phyloP scores from a whole-genome alignment of 2,329 filamentous ascomycete species.

The Phaeosphaeriaceae sp. region DNA sequence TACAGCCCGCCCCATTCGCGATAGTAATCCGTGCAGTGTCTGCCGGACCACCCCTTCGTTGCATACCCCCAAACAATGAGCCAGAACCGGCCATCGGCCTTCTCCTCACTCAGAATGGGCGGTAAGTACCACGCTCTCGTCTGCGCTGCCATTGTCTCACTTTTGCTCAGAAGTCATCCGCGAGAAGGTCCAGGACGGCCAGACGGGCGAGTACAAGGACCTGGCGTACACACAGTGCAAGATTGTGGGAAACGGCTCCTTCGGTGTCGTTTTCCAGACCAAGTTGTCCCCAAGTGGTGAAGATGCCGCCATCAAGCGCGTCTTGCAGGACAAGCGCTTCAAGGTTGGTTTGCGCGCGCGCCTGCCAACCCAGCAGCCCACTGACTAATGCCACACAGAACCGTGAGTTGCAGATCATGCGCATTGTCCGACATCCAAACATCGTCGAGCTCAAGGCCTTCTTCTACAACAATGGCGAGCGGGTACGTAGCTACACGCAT shows the following conservation, averaged over 20 bases:
- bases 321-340: constrained; percentile 98
- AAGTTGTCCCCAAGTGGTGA: constrained; percentile 98
- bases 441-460: constrained; percentile 99
- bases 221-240: constrained; percentile 99
- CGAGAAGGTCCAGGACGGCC: constrained; percentile 97
- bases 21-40: constrained; percentile 48
- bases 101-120: constrained; percentile 92
- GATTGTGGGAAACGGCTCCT: constrained; percentile 98
- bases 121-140: constrained; percentile 68
- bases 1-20: constrained; percentile 51
- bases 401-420: constrained; percentile 98
- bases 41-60: constrained; percentile 34
- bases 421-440: constrained; percentile 97
- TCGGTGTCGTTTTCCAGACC: constrained; percentile 98
- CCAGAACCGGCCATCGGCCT: constrained; percentile 89
- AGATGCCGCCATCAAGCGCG: constrained; percentile 98
- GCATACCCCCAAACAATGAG: constrained; percentile 69
- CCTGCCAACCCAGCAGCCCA: constrained; percentile 13
- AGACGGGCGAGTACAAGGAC: constrained; percentile 95
- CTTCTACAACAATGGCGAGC: constrained; percentile 98
- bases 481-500: constrained; percentile 67
- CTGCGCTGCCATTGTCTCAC: constrained; percentile 42
- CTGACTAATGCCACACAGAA: constrained; percentile 69
- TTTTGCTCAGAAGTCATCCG: constrained; percentile 82
- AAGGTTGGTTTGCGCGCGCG: constrained; percentile 70